Evolutionary conservation across 768 basidiomycete genomes (phyloP).

Genomic region (Agaricus blazei): DNA sequence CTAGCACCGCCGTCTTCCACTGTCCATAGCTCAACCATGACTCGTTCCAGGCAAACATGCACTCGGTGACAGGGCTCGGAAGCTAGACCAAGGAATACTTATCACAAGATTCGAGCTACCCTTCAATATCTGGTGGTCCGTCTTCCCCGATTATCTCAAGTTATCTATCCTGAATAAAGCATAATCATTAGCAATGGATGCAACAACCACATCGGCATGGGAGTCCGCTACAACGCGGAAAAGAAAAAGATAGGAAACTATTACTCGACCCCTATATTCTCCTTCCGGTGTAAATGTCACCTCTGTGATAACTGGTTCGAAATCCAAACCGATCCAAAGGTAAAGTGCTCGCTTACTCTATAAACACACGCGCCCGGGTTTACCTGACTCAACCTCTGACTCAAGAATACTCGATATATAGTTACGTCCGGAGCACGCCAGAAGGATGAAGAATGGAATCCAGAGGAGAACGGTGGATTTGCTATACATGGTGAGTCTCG

Average conservation of each 20-base stretch:
- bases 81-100: constrained; percentile 93
- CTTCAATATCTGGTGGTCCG: constrained; percentile 95
- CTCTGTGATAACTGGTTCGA: constrained; percentile 97
- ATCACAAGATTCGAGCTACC: constrained; percentile 95
- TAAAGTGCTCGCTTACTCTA: constrained; percentile 19
- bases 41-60: constrained; percentile 79
- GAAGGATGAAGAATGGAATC: constrained; percentile 96
- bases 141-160: constrained; percentile 1
- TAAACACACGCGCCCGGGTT: neutral
- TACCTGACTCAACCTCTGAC: neutral
- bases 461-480: constrained; percentile 92
- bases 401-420: constrained; percentile 90
- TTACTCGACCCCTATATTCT: constrained; percentile 90
- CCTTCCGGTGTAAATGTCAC: constrained; percentile 97
- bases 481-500: constrained; percentile 68
- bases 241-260: constrained; percentile 97
- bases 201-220: constrained; percentile 96
- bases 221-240: constrained; percentile 99
- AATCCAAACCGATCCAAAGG: constrained; percentile 96
- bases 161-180: neutral
- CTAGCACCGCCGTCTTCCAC: neutral
- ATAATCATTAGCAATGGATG: constrained; percentile 69
- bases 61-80: constrained; percentile 86
- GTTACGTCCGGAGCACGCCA: constrained; percentile 90
- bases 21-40: constrained; percentile 7